A percentile compares a stretch with the other conserved stretches of the same genome.
phyloP scores from a whole-genome alignment of 768 basidiomycete species.

The Hortiboletus campestris region DNA sequence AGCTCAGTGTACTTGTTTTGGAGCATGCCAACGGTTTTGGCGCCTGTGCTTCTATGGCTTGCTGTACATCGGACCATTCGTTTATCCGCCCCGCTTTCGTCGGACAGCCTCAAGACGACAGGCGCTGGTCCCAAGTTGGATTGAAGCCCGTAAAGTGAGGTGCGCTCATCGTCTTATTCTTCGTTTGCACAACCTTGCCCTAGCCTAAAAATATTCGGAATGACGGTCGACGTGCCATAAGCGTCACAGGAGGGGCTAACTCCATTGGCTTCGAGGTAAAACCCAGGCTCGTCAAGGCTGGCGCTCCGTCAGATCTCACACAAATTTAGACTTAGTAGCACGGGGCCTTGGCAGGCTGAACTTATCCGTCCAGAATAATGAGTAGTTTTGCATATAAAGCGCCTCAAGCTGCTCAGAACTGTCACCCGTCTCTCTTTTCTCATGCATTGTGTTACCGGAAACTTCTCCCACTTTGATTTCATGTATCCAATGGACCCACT shows the following conservation, averaged over 20 bases:
- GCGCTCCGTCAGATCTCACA: no score
- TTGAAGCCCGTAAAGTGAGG: background rate
- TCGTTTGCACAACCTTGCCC: background rate
- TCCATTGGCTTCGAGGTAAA: background rate
- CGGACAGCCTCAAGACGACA: background rate
- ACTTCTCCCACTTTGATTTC: background rate
- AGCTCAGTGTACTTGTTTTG: background rate
- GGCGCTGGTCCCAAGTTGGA: background rate
- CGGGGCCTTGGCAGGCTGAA: no score
- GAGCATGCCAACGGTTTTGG: background rate
- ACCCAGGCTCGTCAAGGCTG: no score
- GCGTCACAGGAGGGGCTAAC: background rate
- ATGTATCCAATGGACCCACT: background rate
- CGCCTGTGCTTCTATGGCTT: constrained; percentile 1
- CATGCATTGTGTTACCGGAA: background rate
- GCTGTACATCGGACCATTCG: background rate
- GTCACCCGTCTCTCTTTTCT: no score
- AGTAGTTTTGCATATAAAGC: no score
- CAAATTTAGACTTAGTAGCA: no score
- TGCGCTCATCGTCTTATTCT: background rate
- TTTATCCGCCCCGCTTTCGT: background rate
- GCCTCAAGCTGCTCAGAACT: no score
- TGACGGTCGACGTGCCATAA: background rate
- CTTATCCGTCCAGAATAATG: no score
- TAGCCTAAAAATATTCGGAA: background rate